Evolutionary conservation across 352 stramenopile genomes (phyloP).

Genomic region (Globisporangium echinulatum): DNA sequence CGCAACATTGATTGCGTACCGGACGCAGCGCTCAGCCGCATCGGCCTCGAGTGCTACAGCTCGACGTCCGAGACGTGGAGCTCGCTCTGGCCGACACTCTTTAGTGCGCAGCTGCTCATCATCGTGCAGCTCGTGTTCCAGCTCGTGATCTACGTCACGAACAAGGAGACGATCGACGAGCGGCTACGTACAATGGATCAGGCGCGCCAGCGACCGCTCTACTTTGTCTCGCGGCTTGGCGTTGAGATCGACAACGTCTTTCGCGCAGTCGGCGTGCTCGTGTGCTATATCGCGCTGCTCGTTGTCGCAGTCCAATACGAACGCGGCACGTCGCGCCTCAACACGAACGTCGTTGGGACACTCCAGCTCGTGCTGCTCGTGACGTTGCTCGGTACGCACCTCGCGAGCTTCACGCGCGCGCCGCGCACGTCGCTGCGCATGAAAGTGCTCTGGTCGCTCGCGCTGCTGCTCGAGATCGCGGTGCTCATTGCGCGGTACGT

Average conservation of each 20-base stretch:
- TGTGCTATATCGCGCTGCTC: conserved; percentile 73
- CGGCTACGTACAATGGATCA: conserved; percentile 52
- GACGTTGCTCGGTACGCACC: conserved; percentile 61
- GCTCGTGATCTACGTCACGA: conserved; percentile 78
- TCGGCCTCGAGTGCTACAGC: conserved; percentile 71
- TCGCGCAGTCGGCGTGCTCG: conserved; percentile 44
- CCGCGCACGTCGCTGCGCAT: conserved; percentile 63
- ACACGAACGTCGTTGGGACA: conserved; percentile 59
- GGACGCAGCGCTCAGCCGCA: conserved; percentile 36
- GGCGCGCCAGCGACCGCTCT: conserved; percentile 63
- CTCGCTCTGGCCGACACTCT: conserved; percentile 73
- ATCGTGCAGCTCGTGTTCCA: conserved; percentile 84
- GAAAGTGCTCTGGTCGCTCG: conserved; percentile 73
- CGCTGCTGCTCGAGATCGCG: conserved; percentile 57
- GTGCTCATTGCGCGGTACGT: conserved; percentile 71
- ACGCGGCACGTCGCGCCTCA: conserved; percentile 32
- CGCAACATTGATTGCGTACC: conserved; percentile 70
- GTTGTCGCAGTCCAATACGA: conserved; percentile 66
- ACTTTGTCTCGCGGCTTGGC: conserved; percentile 62
- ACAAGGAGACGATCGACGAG: conserved; percentile 62
- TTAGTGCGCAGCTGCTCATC: conserved; percentile 76
- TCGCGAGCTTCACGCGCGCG: conserved; percentile 53
- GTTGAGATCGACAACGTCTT: conserved; percentile 79
- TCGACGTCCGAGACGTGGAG: conserved; percentile 49
- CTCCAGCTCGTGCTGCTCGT: conserved; percentile 61